Base-by-base conservation (phyloP, 495 filamentous ascomycete species). In the Aspergillus incahuasiensis region DNA sequence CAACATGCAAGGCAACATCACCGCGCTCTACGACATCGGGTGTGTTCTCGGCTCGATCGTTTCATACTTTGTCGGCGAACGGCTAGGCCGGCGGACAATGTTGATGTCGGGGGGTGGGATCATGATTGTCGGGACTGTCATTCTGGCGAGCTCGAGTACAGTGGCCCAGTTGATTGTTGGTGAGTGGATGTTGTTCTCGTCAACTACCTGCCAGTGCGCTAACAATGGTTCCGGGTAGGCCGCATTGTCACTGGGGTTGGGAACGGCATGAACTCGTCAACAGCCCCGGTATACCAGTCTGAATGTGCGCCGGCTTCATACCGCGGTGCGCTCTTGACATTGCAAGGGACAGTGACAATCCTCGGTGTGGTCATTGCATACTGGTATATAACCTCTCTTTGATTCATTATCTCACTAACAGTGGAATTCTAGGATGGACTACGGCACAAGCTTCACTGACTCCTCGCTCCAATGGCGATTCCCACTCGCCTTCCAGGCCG, bases 301-400 rank as follows among this genome's bases (percentile, higher is more conserved):
- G 79, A 80, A 61, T 82, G 81, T 22, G 77, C 82, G 13, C 75
- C 84, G 52, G 77, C 80, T 0, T 70, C 76, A 18, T 78, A 76
- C 64, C 78, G 86, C 56, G 86, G 86, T 45, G 79, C 79, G 54
- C 70, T 87, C 28, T 74, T 87, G 19, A 77, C 85, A 2, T 62
- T 68, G 1, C 72, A 73, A 21, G 68, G 69, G 3, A 75, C 73
- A 20, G 66, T 78, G 39, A 74, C 73, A 2, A 69, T 76, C 11
- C 50, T 73, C 9, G 71, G 76, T 12, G 64, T 77, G 7, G 65
- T 73, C 6, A 73, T 76, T 41, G 72, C 69, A n/a, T 74, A 74
- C 57, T 74, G 71, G 63, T 65, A 52, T 25, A 46, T 8, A 2
- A 35, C 1, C 24, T 16, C 9, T 28, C 4, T 8, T 8, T 4